phyloP scores from a whole-genome alignment of 805 yeast species.

The Nakazawaea populi region DNA sequence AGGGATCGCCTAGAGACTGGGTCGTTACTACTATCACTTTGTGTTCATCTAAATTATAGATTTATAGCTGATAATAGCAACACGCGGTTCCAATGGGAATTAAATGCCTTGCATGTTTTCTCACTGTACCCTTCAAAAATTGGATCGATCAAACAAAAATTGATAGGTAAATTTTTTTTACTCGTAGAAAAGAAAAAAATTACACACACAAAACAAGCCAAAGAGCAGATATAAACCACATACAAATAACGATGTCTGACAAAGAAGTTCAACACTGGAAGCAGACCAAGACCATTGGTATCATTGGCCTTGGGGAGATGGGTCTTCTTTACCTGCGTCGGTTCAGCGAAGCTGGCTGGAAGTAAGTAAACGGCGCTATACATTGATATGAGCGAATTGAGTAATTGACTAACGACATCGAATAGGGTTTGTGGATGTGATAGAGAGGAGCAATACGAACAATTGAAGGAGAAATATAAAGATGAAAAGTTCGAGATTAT shows the following conservation, averaged over 20 bases:
- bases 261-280: constrained; percentile 28
- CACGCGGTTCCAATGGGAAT: too few species aligned
- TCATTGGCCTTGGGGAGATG: constrained; percentile 97
- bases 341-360: constrained; percentile 82
- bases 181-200: background rate
- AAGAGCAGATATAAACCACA: background rate
- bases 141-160: too few species aligned
- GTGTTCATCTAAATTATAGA: too few species aligned
- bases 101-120: too few species aligned
- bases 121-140: too few species aligned
- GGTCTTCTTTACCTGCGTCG: constrained; percentile 80
- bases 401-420: background rate
- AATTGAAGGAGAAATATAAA: constrained; percentile 32
- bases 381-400: background rate
- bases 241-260: background rate
- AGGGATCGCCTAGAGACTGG: background rate
- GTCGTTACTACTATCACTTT: too few species aligned
- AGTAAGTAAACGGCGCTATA: constrained; percentile 17
- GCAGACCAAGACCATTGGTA: constrained; percentile 60
- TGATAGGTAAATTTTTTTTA: too few species aligned
- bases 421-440: constrained; percentile 77
- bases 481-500: constrained; percentile 49
- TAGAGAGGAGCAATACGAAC: constrained; percentile 55
- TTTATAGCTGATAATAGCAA: too few species aligned
- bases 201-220: background rate